Evolutionary conservation across 176 grass and related monocot genomes (phyloP).

Genomic region (Metroxylon sagu): DNA sequence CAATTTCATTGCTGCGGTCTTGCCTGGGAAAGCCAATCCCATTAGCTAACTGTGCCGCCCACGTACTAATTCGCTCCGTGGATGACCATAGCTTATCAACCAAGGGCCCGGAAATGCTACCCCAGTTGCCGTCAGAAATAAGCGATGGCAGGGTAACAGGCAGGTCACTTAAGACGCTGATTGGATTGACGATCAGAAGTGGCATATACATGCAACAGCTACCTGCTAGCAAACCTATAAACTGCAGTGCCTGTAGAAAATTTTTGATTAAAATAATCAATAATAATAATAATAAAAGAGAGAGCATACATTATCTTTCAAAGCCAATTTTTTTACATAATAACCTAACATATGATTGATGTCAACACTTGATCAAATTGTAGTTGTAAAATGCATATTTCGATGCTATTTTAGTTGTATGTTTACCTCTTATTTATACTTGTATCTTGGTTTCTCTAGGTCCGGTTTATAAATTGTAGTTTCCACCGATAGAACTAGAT

Average conservation of each 20-base stretch:
- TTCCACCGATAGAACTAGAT: too few species aligned
- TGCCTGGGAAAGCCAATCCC: slow-evolving; percentile 9
- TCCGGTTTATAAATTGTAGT: too few species aligned
- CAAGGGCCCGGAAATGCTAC: slow-evolving; percentile 28
- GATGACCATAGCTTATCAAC: slow-evolving; percentile 65
- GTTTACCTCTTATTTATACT: too few species aligned
- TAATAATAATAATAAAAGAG: slow-evolving; percentile 7
- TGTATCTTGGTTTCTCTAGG: too few species aligned
- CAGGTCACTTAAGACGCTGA: slow-evolving; percentile 55
- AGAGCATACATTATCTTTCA: too few species aligned
- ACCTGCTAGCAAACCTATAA: slow-evolving; percentile 67
- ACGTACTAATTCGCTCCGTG: slow-evolving; percentile 39
- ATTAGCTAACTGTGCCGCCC: slow-evolving; percentile 30
- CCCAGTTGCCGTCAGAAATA: slow-evolving; percentile 49
- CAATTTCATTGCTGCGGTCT: slow-evolving; percentile 35
- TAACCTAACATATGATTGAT: too few species aligned
- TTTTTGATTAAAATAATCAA: background rate
- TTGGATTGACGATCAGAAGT: slow-evolving; percentile 62
- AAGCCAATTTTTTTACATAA: too few species aligned
- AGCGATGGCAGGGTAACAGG: slow-evolving; percentile 69
- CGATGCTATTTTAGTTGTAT: too few species aligned
- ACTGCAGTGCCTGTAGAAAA: slow-evolving; percentile 48
- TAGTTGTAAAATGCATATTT: too few species aligned
- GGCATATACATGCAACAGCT: slow-evolving; percentile 82
- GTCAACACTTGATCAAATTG: too few species aligned